Evolutionary conservation across 768 basidiomycete species (phyloP).

Genomic region (Aureoboletus auriporus): DNA sequence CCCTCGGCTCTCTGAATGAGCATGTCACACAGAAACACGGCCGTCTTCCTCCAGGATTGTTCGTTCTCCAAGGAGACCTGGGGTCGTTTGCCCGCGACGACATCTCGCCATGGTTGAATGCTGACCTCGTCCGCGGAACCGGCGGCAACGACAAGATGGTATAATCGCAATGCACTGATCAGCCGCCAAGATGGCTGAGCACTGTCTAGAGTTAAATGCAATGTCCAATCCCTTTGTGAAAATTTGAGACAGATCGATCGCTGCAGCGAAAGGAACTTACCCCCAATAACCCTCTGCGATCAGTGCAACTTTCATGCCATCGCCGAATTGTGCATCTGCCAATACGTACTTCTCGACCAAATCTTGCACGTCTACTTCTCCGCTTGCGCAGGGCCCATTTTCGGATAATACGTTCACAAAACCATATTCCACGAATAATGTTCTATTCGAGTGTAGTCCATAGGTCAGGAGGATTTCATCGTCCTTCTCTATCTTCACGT

Average conservation of each 20-base stretch:
- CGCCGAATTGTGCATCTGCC: conserved; percentile 35
- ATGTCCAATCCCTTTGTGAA: conserved; percentile 67
- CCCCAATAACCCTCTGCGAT: conserved; percentile 77
- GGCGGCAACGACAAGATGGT: conserved; percentile 42
- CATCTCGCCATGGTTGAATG: conserved; percentile 51
- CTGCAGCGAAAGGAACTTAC: conserved; percentile 38
- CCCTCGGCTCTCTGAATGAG: conserved; percentile 33
- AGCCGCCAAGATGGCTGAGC: conserved; percentile 80
- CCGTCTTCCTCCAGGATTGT: conserved; percentile 40
- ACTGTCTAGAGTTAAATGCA: conserved; percentile 56
- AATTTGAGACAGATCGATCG: not conserved
- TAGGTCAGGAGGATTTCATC: conserved; percentile 79
- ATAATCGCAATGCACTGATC: conserved; percentile 65
- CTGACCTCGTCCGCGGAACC: conserved; percentile 24
- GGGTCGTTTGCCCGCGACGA: conserved; percentile 43
- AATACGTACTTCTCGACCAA: conserved; percentile 50
- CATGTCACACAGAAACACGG: conserved; percentile 36
- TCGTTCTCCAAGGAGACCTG: conserved; percentile 49
- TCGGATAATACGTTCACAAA: conserved; percentile 52
- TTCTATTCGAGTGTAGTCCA: conserved; percentile 73
- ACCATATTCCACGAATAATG: conserved; percentile 86
- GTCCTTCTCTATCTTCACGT: conserved; percentile 38
- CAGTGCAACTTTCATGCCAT: conserved; percentile 51
- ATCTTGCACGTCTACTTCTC: conserved; percentile 63
- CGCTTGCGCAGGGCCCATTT: conserved; percentile 29